A percentile compares a stretch with the other conserved stretches of the same genome.
phyloP scores from a whole-genome alignment of 1,284 basidiomycete genomes.

The Xerocomus nothofagi region DNA sequence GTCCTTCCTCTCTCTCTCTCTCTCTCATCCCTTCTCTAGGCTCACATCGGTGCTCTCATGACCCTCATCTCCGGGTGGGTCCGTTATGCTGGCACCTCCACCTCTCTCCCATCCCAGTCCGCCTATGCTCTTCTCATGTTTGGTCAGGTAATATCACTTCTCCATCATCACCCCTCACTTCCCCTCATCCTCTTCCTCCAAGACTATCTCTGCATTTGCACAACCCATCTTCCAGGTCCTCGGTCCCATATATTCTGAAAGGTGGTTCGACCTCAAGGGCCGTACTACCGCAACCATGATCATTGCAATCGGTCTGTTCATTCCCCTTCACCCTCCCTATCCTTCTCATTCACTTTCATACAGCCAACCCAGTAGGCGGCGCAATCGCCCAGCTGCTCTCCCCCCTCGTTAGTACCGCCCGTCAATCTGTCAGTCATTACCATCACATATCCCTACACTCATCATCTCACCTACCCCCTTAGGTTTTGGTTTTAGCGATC shows the following conservation, averaged over 20 bases:
- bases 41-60: constrained; percentile 54
- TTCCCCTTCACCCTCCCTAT: background rate
- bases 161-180: constrained; percentile 43
- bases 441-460: background rate
- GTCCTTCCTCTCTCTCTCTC: background rate
- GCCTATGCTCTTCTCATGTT: constrained; percentile 63
- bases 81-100: constrained; percentile 66
- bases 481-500: constrained; percentile 72
- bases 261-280: constrained; percentile 73
- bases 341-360: background rate
- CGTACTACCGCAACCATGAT: constrained; percentile 81
- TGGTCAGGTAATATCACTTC: constrained; percentile 59
- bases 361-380: constrained; percentile 67
- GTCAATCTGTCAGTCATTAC: constrained; percentile 52
- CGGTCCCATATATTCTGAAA: constrained; percentile 74
- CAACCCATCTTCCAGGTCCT: constrained; percentile 73
- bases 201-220: constrained; percentile 46
- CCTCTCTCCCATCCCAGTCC: constrained; percentile 51
- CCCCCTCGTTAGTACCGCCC: constrained; percentile 55
- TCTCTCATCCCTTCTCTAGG: constrained; percentile 13
- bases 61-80: constrained; percentile 70
- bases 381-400: constrained; percentile 71
- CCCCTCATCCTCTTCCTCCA: constrained; percentile 20
- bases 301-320: constrained; percentile 58
- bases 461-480: background rate